Conservation (phyloP, 2,329 filamentous ascomycete species). For the Ophiostoma ulmi region DNA sequence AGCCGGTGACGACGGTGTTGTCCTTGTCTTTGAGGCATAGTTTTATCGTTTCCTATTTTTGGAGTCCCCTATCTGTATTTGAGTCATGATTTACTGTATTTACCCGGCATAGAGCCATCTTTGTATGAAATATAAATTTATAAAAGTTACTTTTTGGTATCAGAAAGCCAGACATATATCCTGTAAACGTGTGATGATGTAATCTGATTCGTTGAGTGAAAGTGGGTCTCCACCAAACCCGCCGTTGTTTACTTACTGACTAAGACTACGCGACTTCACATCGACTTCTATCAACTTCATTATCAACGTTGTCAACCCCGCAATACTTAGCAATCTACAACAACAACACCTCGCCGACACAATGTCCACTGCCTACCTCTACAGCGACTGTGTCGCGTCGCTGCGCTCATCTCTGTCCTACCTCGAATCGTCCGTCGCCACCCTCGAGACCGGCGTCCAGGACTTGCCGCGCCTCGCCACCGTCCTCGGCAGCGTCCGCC, state of each 20-base stretch:
- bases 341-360: constrained; percentile 5
- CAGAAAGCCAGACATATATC: too few relatives aligned
- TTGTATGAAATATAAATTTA: neutral
- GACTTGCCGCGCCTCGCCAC: constrained; percentile 54
- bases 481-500: constrained; percentile 59
- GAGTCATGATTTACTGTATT: neutral
- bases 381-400: constrained; percentile 55
- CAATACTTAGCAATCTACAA: neutral
- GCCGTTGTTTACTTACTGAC: neutral
- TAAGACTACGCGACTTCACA: neutral
- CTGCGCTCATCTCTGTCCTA: constrained; percentile 56
- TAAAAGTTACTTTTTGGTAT: neutral
- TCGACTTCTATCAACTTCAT: neutral
- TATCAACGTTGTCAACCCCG: neutral
- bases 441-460: constrained; percentile 49
- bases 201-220: neutral
- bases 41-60: neutral
- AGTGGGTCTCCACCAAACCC: neutral
- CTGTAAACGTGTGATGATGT: neutral
- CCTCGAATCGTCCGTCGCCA: constrained; percentile 56
- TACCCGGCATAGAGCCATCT: neutral
- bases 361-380: constrained; percentile 31
- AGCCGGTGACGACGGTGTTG: constrained; percentile 78
- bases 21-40: constrained; percentile 61
- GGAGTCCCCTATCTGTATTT: neutral